Evolutionary conservation across 805 yeast genomes (phyloP).

Genomic region (Candida incommunis): DNA sequence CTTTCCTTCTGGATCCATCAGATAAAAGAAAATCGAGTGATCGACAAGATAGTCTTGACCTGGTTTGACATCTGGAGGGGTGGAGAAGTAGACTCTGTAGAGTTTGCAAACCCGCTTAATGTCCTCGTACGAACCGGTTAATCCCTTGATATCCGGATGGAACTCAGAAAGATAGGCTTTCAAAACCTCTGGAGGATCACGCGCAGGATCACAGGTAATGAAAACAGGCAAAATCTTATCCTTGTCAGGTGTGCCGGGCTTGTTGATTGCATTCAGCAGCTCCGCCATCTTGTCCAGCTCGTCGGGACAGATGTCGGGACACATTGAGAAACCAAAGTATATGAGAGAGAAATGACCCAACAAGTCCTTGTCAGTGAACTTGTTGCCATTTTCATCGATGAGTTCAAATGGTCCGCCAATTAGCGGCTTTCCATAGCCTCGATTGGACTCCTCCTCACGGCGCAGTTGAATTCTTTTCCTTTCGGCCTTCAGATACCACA

Average conservation of each 20-base stretch:
- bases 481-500: slow-evolving; percentile 59
- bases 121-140: slow-evolving; percentile 82
- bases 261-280: slow-evolving; percentile 48
- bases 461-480: slow-evolving; percentile 61
- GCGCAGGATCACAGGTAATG: slow-evolving; percentile 92
- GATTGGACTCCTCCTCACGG: slow-evolving; percentile 68
- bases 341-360: slow-evolving; percentile 66
- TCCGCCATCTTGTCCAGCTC: slow-evolving; percentile 85
- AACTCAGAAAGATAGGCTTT: slow-evolving; percentile 76
- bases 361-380: slow-evolving; percentile 66
- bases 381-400: slow-evolving; percentile 52
- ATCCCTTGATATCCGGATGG: slow-evolving; percentile 78
- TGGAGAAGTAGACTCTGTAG: slow-evolving; percentile 91
- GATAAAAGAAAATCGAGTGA: slow-evolving; percentile 90
- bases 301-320: slow-evolving; percentile 98
- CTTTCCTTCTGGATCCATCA: slow-evolving; percentile 97
- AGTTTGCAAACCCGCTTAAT: slow-evolving; percentile 76
- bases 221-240: slow-evolving; percentile 61
- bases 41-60: slow-evolving; percentile 96
- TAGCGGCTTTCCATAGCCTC: slow-evolving; percentile 83
- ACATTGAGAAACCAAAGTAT: slow-evolving; percentile 95
- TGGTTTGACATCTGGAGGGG: slow-evolving; percentile 85
- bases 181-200: slow-evolving; percentile 79
- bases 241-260: slow-evolving; percentile 18
- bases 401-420: slow-evolving; percentile 84